Base-by-base conservation (phyloP, 2,329 filamentous ascomycete genomes). In the Chrysoporthe puriensis region DNA sequence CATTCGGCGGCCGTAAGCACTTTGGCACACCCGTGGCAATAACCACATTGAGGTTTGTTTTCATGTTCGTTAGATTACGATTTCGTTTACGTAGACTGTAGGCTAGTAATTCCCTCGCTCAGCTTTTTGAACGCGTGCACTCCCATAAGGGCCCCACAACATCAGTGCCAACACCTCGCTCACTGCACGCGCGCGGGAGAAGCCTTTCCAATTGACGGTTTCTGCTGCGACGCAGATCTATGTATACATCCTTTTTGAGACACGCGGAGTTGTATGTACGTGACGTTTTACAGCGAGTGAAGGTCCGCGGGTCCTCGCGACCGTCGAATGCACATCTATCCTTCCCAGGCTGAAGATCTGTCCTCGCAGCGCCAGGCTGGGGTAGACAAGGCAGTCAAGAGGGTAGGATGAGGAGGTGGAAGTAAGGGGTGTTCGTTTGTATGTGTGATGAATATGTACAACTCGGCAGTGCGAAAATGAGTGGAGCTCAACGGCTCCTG, bases 301-400 rank as follows among this genome's bases (percentile, higher is more conserved):
- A 42, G 16, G 42, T 52, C 57, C 61, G 36, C 26, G 40, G 48
- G 50, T 16, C 48, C 40, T 32, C 48, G 21, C 62, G 14, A 26
- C 21, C 34, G 21, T 26, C 21, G 14, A 40, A 32, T 46, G 14
- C 16, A 26, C n/a, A 32, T 44, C 21, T n/a, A n/a, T 34, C 21
- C 61, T 18, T 63, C 34, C 48, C 4, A n/a, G 26, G 2, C 8
- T 56, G 40, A 26, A 43, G 11, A 16, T 2, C 13, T 7, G 26
- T 26, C 46, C 50, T 44, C 50, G 62, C 67, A 64, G 67, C 67
- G 59, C 67, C 67, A 69, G 67, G 67, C 67, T 62, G 64, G 46
- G 32, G 46, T 21, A 13, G 43, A 18, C 4, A 40, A 26, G 9
- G 2, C 3, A 26, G 5, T 21, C 7, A 36, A 58, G 56, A 48